Evolutionary conservation across 257 asterid genomes (phyloP), one percentile per base, ranked within the genome.

Genomic region (Nicotiana tomentosiformis): DNA sequence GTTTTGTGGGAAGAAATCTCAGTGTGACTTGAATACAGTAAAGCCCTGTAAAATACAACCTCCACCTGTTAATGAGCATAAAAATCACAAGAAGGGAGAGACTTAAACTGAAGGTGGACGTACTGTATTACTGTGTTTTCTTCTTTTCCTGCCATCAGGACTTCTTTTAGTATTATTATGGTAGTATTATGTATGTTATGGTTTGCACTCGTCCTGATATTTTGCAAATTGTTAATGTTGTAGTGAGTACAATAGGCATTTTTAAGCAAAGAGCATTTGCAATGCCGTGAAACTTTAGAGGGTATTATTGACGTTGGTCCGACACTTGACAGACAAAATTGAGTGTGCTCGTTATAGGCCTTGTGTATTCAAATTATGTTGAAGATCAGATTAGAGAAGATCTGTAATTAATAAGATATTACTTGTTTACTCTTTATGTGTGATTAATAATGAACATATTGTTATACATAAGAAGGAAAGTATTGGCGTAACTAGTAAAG

Each of bases 1-100:
- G 29, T 82, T 82, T 60, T 82, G 81, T 29, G 78, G 84, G 70
- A 82, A 69, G 15, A 69, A 70, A 30, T 82, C 80, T 15, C 55
- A 70, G 49, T 29, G 53, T 37, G 46, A 61, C 61, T 39, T 68
- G 39, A 82, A 61, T 26, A n/a, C 64, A 58, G 32, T 62, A 30
- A 82, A 70, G 18, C 81, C 84, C 81, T 33, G 72, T 12, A 70
- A 82, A 64, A 32, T 69, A 29, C 46, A 57, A 33, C 57, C 70
- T 10, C 72, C 18, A 56, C 81, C 7, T 37, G 26, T 35, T 18
- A 60, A 82, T 82, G 74, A 70, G 46, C 20, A 3, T 23, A 46
- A 66, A 66, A 67, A 33, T 69, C 69, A 49, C 0, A 72, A 81
- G 26, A 81, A 53, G n/a, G 68, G 37, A 1, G 37, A 1, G 15